Conservation (phyloP, 768 basidiomycete species). For the Sarcodon aspratus region DNA sequence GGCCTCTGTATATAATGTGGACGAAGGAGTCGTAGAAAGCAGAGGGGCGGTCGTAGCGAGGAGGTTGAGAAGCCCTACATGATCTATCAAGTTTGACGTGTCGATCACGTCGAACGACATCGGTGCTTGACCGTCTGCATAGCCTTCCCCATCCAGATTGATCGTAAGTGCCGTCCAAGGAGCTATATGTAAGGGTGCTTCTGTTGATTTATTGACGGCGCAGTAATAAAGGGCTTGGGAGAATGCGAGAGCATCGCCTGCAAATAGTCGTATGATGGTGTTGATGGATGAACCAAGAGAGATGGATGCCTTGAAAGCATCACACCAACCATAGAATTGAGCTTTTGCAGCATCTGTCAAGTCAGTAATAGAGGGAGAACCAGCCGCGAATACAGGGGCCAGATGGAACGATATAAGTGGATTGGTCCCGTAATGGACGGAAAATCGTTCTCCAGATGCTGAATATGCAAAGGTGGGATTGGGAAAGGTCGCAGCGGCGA, state of each 20-base stretch:
- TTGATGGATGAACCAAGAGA: no score
- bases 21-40: slow-evolving; percentile 1
- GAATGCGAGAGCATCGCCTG: slow-evolving; percentile 8
- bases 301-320: neutral
- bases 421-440: slow-evolving; percentile 4
- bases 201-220: neutral
- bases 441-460: slow-evolving; percentile 2
- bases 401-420: slow-evolving; percentile 4
- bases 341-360: neutral
- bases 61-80: slow-evolving; percentile 11
- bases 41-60: slow-evolving; percentile 8
- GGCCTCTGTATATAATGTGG: slow-evolving; percentile 10
- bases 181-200: neutral
- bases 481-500: neutral
- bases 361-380: neutral
- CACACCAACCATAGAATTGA: slow-evolving; percentile 8
- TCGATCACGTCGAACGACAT: slow-evolving; percentile 13
- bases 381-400: slow-evolving; percentile 4
- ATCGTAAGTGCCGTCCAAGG: slow-evolving; percentile 4
- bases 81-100: slow-evolving; percentile 12
- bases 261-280: slow-evolving; percentile 6
- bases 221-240: slow-evolving; percentile 3
- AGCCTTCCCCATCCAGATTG: slow-evolving; percentile 5
- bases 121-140: slow-evolving; percentile 6
- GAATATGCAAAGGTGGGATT: slow-evolving; percentile 7